Evolutionary conservation across 306 rosid genomes (phyloP).

Genomic region (Quercus wislizeni): DNA sequence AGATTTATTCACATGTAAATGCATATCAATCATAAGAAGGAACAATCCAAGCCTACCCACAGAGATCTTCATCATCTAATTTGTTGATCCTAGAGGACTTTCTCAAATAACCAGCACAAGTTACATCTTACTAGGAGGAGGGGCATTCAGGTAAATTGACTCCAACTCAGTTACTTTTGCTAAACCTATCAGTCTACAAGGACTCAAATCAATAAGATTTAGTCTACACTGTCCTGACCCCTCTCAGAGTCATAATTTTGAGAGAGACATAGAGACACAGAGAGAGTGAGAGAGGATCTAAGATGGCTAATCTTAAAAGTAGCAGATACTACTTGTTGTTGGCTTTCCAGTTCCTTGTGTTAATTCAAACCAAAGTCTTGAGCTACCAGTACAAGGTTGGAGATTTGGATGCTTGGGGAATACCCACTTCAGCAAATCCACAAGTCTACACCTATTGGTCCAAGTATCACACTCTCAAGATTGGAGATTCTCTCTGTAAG

Average conservation of each 20-base stretch:
- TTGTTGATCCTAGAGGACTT: neutral
- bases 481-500: constrained; percentile 94
- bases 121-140: neutral
- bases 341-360: constrained; percentile 32
- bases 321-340: constrained; percentile 2
- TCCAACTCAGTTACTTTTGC: neutral
- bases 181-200: neutral
- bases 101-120: neutral
- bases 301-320: constrained; percentile 38
- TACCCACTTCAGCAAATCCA: constrained; percentile 70
- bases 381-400: constrained; percentile 80
- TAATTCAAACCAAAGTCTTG: constrained; percentile 45
- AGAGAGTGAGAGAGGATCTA: neutral
- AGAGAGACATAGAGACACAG: constrained; percentile 6
- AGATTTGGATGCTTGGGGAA: constrained; percentile 84
- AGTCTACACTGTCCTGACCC: neutral
- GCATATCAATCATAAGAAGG: no score
- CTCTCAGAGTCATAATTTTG: constrained; percentile 13
- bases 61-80: no score
- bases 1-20: no score
- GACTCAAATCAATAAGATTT: constrained; percentile 17
- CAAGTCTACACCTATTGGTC: constrained; percentile 73
- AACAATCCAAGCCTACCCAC: no score
- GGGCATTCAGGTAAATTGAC: constrained; percentile 33
- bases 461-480: constrained; percentile 51